Conservation (phyloP, 352 stramenopile species). For the Globisporangium cystogenes region DNA sequence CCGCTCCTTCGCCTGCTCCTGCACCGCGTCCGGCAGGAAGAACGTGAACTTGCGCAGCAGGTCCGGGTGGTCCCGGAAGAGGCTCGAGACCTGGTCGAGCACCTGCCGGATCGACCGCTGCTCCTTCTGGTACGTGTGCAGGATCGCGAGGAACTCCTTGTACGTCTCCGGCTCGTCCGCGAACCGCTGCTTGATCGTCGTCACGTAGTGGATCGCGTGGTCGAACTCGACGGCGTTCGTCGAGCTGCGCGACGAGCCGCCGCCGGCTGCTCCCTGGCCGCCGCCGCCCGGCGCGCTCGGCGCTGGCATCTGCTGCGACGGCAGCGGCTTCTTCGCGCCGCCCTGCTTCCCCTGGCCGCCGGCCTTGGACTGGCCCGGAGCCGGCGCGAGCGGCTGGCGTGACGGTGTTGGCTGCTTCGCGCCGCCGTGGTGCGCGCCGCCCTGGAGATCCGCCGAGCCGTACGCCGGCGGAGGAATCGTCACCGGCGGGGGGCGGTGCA, state of each 20-base stretch:
- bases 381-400: slow-evolving; percentile 37
- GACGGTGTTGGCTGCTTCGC: slow-evolving; percentile 40
- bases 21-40: slow-evolving; percentile 98
- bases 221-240: slow-evolving; percentile 97
- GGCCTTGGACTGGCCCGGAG: slow-evolving; percentile 23
- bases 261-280: background rate
- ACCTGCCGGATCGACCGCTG: slow-evolving; percentile 97
- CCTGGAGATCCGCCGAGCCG: slow-evolving; percentile 36
- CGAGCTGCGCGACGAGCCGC: slow-evolving; percentile 22
- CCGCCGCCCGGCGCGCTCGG: no score
- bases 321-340: slow-evolving; percentile 47
- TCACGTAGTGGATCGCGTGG: slow-evolving; percentile 99
- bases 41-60: slow-evolving; percentile 99
- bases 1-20: slow-evolving; percentile 95
- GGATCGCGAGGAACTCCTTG: slow-evolving; percentile 98
- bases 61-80: slow-evolving; percentile 99
- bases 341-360: slow-evolving; percentile 30
- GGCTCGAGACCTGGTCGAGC: slow-evolving; percentile 96
- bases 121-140: slow-evolving; percentile 99
- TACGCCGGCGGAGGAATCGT: slow-evolving; percentile 68
- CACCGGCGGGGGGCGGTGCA: slow-evolving; percentile 57
- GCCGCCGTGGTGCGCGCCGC: slow-evolving; percentile 24
- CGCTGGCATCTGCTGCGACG: slow-evolving; percentile 12
- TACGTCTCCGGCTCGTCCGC: slow-evolving; percentile 97
- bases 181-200: slow-evolving; percentile 99